These are phyloP conservation scores for Vaccinium vitisidaea DNA, from an alignment of 148 eudicot genomes.

Conservation along the genomic window DNA sequence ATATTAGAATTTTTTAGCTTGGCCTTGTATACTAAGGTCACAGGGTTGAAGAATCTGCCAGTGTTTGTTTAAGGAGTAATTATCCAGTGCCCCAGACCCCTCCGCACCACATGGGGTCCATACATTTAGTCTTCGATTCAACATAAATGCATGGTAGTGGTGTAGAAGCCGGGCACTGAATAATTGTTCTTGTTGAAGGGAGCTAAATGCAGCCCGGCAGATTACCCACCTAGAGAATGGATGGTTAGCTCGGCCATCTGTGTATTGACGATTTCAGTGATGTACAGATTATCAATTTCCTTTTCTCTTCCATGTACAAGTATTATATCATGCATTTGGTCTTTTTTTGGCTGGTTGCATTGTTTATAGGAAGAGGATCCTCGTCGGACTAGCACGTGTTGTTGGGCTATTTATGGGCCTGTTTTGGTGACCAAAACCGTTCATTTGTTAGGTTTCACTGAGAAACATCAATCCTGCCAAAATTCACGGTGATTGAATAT, in stretches of 20 bases:
- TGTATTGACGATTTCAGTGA: background rate
- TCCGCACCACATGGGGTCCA: background rate
- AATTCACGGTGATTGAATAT: background rate
- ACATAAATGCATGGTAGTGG: background rate
- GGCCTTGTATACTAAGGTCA: background rate
- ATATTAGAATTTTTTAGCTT: constrained; percentile 4
- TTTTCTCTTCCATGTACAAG: background rate
- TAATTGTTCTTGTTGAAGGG: background rate
- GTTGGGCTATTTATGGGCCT: too few species aligned
- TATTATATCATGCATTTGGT: background rate
- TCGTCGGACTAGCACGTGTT: background rate
- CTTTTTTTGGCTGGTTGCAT: background rate
- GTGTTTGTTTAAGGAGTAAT: background rate
- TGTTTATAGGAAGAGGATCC: background rate
- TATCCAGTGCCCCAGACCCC: background rate
- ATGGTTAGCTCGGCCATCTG: background rate
- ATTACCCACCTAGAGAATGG: background rate
- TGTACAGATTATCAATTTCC: background rate
- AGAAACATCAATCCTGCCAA: background rate
- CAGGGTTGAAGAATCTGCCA: constrained; percentile 3
- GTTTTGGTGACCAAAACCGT: too few species aligned
- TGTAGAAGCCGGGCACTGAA: background rate
- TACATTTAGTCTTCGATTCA: background rate
- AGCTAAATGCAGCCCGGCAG: background rate
- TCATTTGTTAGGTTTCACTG: background rate